Conservation (phyloP, 2,329 filamentous ascomycete genomes). For the Teratosphaeriaceae sp. region DNA sequence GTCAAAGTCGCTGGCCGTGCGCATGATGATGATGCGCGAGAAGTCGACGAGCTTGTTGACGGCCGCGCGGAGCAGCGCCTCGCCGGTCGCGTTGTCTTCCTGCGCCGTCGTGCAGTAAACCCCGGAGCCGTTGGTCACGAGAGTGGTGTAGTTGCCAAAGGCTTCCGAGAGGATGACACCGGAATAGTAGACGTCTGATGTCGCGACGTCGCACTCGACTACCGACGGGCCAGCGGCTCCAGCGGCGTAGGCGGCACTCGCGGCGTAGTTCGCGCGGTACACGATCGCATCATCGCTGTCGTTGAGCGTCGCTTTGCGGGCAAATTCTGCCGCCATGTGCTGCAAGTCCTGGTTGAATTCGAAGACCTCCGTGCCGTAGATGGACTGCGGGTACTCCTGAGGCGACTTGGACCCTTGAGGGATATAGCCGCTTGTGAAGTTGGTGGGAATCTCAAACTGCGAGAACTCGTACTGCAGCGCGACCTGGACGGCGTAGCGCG, state of each 20-base stretch:
- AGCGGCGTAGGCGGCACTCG: conserved; percentile 30
- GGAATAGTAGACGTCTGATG: conserved; percentile 66
- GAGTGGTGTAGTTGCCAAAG: conserved; percentile 57
- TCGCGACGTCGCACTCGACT: conserved; percentile 60
- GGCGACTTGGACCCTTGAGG: conserved; percentile 54
- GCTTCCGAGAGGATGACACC: conserved; percentile 54
- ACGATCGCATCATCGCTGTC: conserved; percentile 30
- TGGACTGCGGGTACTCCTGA: conserved; percentile 32
- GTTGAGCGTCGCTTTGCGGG: conserved; percentile 30
- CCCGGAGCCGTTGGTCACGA: conserved; percentile 63
- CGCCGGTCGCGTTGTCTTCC: conserved; percentile 65
- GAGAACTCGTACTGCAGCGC: conserved; percentile 72
- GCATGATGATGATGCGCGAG: conserved; percentile 56
- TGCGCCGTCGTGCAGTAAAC: conserved; percentile 65
- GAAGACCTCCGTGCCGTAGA: conserved; percentile 39
- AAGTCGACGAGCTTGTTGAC: conserved; percentile 57
- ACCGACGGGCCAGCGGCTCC: conserved; percentile 47
- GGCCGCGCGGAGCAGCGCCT: conserved; percentile 56
- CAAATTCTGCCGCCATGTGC: conserved; percentile 28
- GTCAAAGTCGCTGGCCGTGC: conserved; percentile 66
- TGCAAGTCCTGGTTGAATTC: conserved; percentile 35
- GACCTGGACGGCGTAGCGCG: conserved; percentile 65
- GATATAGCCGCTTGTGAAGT: conserved; percentile 63
- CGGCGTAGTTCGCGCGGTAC: conserved; percentile 33
- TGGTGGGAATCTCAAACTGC: conserved; percentile 57